Evolutionary conservation across 495 filamentous ascomycete genomes (phyloP).

Genomic region (Penicillium odoratum): DNA sequence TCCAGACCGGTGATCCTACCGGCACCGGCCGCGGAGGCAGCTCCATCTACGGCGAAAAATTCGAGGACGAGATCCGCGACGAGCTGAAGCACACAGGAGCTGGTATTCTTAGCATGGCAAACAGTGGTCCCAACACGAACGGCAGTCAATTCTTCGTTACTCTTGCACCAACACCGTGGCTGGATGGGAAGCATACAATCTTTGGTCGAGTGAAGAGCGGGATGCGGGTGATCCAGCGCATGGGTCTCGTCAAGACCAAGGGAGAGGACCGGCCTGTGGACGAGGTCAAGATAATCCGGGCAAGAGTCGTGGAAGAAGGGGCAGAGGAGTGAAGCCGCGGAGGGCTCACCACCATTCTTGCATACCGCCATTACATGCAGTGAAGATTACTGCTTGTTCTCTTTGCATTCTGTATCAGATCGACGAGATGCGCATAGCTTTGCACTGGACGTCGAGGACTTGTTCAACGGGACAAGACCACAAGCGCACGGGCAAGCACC

Average conservation of each 20-base stretch:
- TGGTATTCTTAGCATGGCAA: constrained; percentile 93
- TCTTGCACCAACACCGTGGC: constrained; percentile 91
- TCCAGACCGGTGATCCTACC: constrained; percentile 94
- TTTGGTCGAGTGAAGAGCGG: constrained; percentile 91
- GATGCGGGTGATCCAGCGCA: constrained; percentile 77
- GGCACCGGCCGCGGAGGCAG: constrained; percentile 90
- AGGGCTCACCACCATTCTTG: not conserved
- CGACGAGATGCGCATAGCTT: not conserved
- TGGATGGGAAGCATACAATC: constrained; percentile 97
- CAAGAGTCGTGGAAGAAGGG: constrained; percentile 62
- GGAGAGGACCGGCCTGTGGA: constrained; percentile 76
- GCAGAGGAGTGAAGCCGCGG: constrained; percentile 39
- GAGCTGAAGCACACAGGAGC: constrained; percentile 90
- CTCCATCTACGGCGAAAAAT: constrained; percentile 92
- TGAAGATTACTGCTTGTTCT: not conserved
- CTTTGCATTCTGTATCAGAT: not conserved
- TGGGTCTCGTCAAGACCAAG: constrained; percentile 89
- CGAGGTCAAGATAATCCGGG: constrained; percentile 78
- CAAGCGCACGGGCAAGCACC: not conserved
- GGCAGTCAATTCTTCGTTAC: constrained; percentile 89
- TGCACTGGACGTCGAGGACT: not conserved
- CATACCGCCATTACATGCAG: not conserved
- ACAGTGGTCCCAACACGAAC: constrained; percentile 91
- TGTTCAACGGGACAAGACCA: not conserved
- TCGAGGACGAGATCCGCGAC: constrained; percentile 84